Base-by-base conservation (phyloP, 106 monocot species). In the Cymbidium sinense region DNA sequence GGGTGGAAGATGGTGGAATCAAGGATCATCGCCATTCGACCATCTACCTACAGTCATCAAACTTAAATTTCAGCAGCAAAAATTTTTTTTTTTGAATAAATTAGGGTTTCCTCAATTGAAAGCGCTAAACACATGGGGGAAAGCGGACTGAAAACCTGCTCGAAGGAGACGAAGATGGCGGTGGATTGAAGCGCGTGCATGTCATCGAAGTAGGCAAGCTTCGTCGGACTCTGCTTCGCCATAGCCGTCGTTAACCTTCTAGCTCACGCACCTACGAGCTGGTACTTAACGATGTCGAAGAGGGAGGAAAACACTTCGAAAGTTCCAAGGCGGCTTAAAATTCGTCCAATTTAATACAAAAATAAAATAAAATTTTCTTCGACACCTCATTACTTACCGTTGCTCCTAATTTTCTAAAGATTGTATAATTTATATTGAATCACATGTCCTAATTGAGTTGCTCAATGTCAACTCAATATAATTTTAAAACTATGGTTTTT, bases 1-100 rank as follows among this genome's bases (percentile, higher is more conserved):
- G 94, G 94, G 34, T 94, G 85, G 85, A 94, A 91, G 67, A 91
- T 83, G 34, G 94, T 94, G 50, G 94, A 81, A 20, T 94, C 91
- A 29, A 94, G 36, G 31, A 91, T 78, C 81, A 91, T 69, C 23
- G 91, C 88, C 23, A 43, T 61, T 18, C 94, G 83, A 1, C 76
- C 88, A 23, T 79, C 91, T 39, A 87, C 91, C 54, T 73, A 83
- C 85, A 88, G 30, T 74, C 23, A 58, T 4, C n/a, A 58, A 23
- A 58, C 21, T 7, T 23, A 58, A 8, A 23, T 23, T n/a, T n/a
- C 23, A 25, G 58, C 21, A 13, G 47, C 35, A 77, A 62, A 43
- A 30, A 74, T n/a, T n/a, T n/a, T n/a, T n/a, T n/a, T n/a, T n/a
- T n/a, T n/a, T 20, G 39, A 3, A 43, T 6, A 54, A 4, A 47